These are phyloP conservation scores for Dactylellina haptotyla DNA, from an alignment of 2,329 filamentous ascomycete species.

Conservation along the genomic window DNA sequence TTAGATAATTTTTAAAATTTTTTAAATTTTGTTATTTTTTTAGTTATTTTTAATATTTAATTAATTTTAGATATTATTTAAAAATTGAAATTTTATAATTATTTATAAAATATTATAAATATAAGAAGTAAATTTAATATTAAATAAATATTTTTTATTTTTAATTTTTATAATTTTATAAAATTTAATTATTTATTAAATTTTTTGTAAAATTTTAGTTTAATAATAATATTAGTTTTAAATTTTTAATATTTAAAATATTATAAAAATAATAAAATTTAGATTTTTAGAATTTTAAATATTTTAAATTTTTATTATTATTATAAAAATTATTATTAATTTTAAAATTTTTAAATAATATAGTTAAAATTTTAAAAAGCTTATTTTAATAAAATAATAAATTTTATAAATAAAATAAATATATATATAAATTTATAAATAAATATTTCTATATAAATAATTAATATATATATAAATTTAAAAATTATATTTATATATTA, in stretches of 20 bases:
- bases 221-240: no score
- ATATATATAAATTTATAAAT: not conserved
- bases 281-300: no score
- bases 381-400: conserved; percentile 9
- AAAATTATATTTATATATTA: not conserved
- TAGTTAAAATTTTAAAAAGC: not conserved
- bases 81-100: not conserved
- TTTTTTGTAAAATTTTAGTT: no score
- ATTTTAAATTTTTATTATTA: no score
- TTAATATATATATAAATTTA: conserved; percentile 10
- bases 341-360: no score
- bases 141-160: not conserved
- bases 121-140: not conserved
- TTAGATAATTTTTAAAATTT: not conserved
- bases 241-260: no score
- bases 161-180: conserved; percentile 4
- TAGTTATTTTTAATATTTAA: no score
- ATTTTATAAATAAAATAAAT: not conserved
- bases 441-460: conserved; percentile 17
- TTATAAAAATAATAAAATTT: no score
- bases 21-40: not conserved
- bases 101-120: conserved; percentile 13
- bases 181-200: no score
- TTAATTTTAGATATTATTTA: not conserved
- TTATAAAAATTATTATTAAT: conserved; percentile 2